Evolutionary conservation across 495 filamentous ascomycete genomes (phyloP), one percentile per base, ranked within the genome.

Genomic region (Amorphotheca resinae): DNA sequence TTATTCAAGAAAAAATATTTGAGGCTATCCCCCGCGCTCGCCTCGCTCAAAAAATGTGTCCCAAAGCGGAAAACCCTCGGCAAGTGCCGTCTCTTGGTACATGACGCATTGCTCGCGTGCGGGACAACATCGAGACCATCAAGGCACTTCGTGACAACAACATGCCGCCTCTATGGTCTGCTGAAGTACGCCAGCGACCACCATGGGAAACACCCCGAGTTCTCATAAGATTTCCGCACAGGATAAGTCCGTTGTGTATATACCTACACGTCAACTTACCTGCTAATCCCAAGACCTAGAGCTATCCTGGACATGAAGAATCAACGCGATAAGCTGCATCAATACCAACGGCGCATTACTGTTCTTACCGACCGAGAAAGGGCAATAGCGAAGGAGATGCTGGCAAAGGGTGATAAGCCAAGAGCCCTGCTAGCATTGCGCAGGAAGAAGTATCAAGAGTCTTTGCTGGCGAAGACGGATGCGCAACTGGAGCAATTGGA

Each of bases 271-370:
- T 12, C 31, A 14, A 14, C 8, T 23, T 17, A 28, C 17, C 20
- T 26, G 14, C 12, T 33, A 33, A 33, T n/a, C 31, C 31, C 12
- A 9, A 38, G 12, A 18, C 17, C 11, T 31, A 89, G 83, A 56
- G 91, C 91, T 26, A 95, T 96, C 60, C 80, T 95, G 45, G 87
- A 96, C 65, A 78, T 98, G 59, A 96, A 96, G 62, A 83, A 79
- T 65, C 93, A 98, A 64, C 88, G 91, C 58, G 91, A 98, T 70
- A 87, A 84, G 54, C 84, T 96, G 1, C 86, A 87, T 49, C 84
- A 93, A 54, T 95, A 98, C 64, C 87, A 93, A 59, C 78, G 80
- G 46, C 82, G 83, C 50, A 89, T 98, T 56, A 77, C 77, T 22
- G 67, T 82, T 39, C 74, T 98, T 16, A 93, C 91, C 9, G 64